These are phyloP conservation scores for Paragyromitra xinjiangensis DNA, from an alignment of 495 filamentous ascomycete genomes.

Conservation along the genomic window DNA sequence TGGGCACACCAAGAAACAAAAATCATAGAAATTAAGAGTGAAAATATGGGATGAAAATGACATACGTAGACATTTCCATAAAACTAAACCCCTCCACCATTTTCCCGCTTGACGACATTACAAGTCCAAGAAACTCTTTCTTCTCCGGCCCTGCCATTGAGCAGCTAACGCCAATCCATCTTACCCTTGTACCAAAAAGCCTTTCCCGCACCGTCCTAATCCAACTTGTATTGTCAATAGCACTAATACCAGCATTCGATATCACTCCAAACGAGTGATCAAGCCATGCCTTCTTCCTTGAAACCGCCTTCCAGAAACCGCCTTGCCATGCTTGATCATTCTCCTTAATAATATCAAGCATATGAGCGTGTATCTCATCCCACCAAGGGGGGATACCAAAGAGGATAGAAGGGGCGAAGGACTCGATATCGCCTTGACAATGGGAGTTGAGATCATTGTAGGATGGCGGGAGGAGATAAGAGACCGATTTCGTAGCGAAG, in stretches of 20 bases:
- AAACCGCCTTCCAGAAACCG: conserved; percentile 44
- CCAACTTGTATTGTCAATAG: conserved; percentile 22
- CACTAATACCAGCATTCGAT: conserved; percentile 10
- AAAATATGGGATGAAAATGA: background rate
- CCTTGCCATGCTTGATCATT: conserved; percentile 30
- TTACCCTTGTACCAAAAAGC: conserved; percentile 44
- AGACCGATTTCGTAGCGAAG: conserved; percentile 41
- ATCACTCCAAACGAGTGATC: conserved; percentile 11
- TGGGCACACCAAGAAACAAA: background rate
- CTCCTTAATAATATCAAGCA: conserved; percentile 29
- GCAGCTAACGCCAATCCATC: conserved; percentile 51
- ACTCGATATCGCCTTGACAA: conserved; percentile 48
- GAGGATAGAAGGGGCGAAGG: conserved; percentile 48
- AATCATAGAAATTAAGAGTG: background rate
- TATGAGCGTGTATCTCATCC: conserved; percentile 43
- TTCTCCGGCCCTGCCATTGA: conserved; percentile 48
- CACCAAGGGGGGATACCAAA: conserved; percentile 51
- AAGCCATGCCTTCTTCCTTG: conserved; percentile 32
- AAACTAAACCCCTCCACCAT: conserved; percentile 52
- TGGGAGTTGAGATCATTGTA: conserved; percentile 29
- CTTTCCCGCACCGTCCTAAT: conserved; percentile 34
- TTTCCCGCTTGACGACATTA: conserved; percentile 42
- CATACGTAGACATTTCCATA: conserved; percentile 48
- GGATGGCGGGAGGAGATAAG: conserved; percentile 46
- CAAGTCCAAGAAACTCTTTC: conserved; percentile 46